Conservation (phyloP, 2,329 filamentous ascomycete species). For the Biscogniauxia marginata region DNA sequence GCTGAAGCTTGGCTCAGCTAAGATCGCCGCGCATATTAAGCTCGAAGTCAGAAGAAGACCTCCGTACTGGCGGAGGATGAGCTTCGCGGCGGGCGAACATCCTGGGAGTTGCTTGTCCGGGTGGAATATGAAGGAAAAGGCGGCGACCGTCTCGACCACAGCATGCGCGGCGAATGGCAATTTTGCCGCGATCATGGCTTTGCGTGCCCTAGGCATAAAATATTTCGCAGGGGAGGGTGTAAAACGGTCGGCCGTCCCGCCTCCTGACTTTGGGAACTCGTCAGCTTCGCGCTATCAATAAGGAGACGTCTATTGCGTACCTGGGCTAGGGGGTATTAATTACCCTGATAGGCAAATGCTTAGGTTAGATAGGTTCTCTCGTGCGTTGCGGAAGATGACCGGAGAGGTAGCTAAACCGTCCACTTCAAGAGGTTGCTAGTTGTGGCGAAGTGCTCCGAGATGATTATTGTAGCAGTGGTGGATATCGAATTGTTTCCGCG, state of each 20-base stretch:
- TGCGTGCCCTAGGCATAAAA: too few relatives aligned
- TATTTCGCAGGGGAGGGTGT: not conserved
- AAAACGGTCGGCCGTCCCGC: not conserved
- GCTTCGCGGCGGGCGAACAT: slow-evolving; percentile 38
- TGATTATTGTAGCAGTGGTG: too few relatives aligned
- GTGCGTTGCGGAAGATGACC: not conserved
- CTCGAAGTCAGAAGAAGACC: slow-evolving; percentile 46
- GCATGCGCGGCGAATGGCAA: slow-evolving; percentile 40
- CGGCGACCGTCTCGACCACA: slow-evolving; percentile 42
- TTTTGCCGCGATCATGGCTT: slow-evolving; percentile 21
- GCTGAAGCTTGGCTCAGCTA: slow-evolving; percentile 32
- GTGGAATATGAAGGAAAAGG: slow-evolving; percentile 44
- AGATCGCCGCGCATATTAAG: slow-evolving; percentile 40
- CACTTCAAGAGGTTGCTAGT: too few relatives aligned
- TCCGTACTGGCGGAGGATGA: slow-evolving; percentile 48
- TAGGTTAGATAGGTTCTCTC: not conserved
- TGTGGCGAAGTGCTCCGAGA: too few relatives aligned
- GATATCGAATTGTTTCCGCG: too few relatives aligned
- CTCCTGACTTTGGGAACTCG: too few relatives aligned
- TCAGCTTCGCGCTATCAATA: too few relatives aligned
- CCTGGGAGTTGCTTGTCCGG: slow-evolving; percentile 43
- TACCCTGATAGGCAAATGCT: not conserved
- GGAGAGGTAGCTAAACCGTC: too few relatives aligned
- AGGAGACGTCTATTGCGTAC: not conserved
- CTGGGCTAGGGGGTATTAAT: not conserved